phyloP scores from a whole-genome alignment of 192 early-diverging fungal species.

The Gryganskiella cystojenkinii region DNA sequence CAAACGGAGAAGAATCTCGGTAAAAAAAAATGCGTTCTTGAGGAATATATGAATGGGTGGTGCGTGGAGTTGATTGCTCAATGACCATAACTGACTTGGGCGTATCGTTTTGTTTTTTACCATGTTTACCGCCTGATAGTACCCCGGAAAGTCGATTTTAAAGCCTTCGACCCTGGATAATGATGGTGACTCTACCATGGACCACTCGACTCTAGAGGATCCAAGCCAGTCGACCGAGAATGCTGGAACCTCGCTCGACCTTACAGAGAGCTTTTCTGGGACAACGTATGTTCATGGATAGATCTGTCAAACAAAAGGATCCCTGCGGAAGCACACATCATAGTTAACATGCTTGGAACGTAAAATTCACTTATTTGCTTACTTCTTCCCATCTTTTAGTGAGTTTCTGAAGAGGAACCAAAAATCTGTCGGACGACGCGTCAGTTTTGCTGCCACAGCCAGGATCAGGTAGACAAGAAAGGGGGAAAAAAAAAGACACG shows the following conservation, averaged over 20 bases:
- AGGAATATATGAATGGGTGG: too few relatives aligned
- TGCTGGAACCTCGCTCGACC: background rate
- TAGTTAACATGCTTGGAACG: too few relatives aligned
- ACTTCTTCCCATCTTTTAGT: too few relatives aligned
- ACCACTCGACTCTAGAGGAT: constrained; percentile 8
- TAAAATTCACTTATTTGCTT: too few relatives aligned
- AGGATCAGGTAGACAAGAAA: constrained; percentile 33
- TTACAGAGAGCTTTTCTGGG: constrained; percentile 29
- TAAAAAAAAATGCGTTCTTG: background rate
- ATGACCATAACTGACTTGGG: too few relatives aligned
- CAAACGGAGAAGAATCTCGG: constrained; percentile 31
- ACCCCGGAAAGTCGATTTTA: constrained; percentile 45
- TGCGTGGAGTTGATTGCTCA: too few relatives aligned
- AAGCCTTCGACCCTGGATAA: constrained; percentile 24
- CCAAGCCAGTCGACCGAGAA: background rate
- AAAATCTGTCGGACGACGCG: constrained; percentile 40
- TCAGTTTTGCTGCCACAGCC: constrained; percentile 49
- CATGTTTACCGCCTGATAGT: constrained; percentile 6
- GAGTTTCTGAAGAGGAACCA: constrained; percentile 32
- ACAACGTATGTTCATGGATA: constrained; percentile 13
- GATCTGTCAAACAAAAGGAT: background rate
- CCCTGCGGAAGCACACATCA: background rate
- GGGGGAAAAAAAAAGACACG: background rate
- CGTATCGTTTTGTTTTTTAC: too few relatives aligned
- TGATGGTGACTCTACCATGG: constrained; percentile 7